Conservation (phyloP, 495 filamentous ascomycete genomes). For the Massariosphaeria phaeospora region DNA sequence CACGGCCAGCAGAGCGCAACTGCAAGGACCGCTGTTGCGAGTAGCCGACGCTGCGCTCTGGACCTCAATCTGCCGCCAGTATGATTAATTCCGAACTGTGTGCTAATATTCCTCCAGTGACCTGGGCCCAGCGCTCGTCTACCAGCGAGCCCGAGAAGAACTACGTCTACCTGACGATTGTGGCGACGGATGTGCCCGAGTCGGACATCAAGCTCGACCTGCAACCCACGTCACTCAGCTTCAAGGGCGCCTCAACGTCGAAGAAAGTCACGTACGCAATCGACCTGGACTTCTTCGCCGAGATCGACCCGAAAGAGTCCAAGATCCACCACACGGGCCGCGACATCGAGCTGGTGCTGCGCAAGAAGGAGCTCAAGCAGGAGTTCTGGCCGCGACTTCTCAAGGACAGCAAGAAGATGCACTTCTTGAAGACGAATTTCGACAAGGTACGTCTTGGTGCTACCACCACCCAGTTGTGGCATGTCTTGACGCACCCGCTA, state of each 20-base stretch:
- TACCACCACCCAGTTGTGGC: no score
- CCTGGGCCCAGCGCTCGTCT: conserved; percentile 96
- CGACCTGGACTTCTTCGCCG: conserved; percentile 81
- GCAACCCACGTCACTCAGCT: conserved; percentile 68
- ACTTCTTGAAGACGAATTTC: conserved; percentile 98
- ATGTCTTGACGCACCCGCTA: conserved; percentile 9
- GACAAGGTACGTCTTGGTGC: conserved; percentile 72
- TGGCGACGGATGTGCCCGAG: conserved; percentile 70
- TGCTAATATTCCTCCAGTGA: conserved; percentile 52
- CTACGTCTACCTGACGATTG: conserved; percentile 86
- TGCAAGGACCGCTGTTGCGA: no score
- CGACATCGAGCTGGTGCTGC: conserved; percentile 81
- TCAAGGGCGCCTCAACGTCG: conserved; percentile 72
- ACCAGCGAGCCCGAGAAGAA: conserved; percentile 74
- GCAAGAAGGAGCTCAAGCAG: conserved; percentile 89
- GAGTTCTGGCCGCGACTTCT: conserved; percentile 93
- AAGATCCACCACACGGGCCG: conserved; percentile 78
- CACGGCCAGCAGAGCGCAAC: no score
- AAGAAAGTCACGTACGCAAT: conserved; percentile 81
- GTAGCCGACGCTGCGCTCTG: background rate
- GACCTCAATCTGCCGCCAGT: background rate
- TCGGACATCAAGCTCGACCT: conserved; percentile 70
- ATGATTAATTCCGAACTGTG: background rate
- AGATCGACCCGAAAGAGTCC: conserved; percentile 79
- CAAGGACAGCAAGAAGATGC: conserved; percentile 80